phyloP scores from a whole-genome alignment of 2,329 filamentous ascomycete genomes.

The Alternaria atra region DNA sequence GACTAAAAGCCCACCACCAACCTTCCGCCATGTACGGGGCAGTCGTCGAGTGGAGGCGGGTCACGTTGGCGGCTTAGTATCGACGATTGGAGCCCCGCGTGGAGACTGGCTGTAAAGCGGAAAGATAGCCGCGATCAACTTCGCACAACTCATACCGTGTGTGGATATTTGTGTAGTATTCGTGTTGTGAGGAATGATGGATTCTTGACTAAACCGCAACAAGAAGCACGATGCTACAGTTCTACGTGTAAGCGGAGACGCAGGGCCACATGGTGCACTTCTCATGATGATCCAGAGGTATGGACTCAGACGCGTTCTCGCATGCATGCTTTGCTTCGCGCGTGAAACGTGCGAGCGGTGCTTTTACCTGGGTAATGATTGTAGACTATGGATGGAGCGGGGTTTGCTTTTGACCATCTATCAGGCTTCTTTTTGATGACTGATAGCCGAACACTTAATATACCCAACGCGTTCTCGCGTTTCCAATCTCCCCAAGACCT shows the following conservation, averaged over 20 bases:
- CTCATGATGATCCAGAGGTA: not conserved
- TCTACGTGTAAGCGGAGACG: not conserved
- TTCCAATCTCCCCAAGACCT: conserved; percentile 3
- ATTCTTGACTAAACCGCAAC: not conserved
- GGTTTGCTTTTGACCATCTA: not conserved
- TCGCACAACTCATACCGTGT: conserved; percentile 1
- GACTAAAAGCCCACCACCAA: not conserved
- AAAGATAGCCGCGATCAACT: conserved; percentile 12
- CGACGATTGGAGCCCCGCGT: conserved; percentile 14
- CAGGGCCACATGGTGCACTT: conserved; percentile 1
- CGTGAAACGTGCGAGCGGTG: not conserved
- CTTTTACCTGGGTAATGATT: not conserved
- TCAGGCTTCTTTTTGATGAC: not conserved
- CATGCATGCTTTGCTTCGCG: conserved; percentile 5
- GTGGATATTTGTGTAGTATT: not conserved
- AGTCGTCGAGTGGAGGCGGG: conserved; percentile 3
- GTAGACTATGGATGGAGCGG: not conserved
- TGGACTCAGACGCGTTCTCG: conserved; percentile 1
- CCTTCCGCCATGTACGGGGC: conserved; percentile 2
- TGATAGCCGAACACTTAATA: not conserved
- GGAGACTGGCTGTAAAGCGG: conserved; percentile 6
- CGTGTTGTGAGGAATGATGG: not conserved
- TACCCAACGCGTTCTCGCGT: conserved; percentile 1
- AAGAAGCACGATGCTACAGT: not conserved
- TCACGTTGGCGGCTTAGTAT: conserved; percentile 8